phyloP scores from a whole-genome alignment of 352 stramenopile species.

The Ophiocytium majus region DNA sequence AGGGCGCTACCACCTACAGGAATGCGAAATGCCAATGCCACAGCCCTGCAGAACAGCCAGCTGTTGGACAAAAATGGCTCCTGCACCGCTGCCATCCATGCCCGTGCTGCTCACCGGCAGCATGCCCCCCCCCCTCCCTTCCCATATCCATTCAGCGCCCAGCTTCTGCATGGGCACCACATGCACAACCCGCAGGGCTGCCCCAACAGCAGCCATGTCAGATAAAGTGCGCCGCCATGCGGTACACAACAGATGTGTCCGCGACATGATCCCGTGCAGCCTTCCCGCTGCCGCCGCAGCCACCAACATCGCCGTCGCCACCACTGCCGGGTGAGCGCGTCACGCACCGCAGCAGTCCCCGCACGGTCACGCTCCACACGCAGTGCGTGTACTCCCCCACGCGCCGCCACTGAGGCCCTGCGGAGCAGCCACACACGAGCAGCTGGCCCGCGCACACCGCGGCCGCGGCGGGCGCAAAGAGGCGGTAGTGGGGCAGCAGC shows the following conservation, averaged over 20 bases:
- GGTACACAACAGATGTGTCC: not conserved
- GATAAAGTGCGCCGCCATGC: conserved; percentile 5
- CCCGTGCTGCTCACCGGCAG: too few species aligned
- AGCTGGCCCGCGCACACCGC: not conserved
- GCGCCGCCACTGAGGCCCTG: not conserved
- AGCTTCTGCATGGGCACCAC: too few species aligned
- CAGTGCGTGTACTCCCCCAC: not conserved
- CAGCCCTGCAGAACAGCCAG: too few species aligned
- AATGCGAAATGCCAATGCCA: too few species aligned
- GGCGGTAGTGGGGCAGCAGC: not conserved
- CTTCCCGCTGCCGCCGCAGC: not conserved
- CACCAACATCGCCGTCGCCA: not conserved
- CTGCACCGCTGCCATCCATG: too few species aligned
- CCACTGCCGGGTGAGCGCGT: not conserved
- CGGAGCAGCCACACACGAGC: not conserved
- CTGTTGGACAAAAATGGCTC: too few species aligned
- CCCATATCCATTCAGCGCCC: too few species aligned
- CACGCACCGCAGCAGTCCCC: not conserved
- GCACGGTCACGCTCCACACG: not conserved
- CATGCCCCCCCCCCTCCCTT: too few species aligned
- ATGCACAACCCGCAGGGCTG: too few species aligned
- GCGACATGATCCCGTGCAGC: not conserved
- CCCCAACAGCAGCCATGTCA: too few species aligned
- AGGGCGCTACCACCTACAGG: too few species aligned
- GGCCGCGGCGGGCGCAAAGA: not conserved